Evolutionary conservation across 2,329 filamentous ascomycete species (phyloP), one percentile per base, ranked within the genome.

Genomic region (Apiospora sp.): DNA sequence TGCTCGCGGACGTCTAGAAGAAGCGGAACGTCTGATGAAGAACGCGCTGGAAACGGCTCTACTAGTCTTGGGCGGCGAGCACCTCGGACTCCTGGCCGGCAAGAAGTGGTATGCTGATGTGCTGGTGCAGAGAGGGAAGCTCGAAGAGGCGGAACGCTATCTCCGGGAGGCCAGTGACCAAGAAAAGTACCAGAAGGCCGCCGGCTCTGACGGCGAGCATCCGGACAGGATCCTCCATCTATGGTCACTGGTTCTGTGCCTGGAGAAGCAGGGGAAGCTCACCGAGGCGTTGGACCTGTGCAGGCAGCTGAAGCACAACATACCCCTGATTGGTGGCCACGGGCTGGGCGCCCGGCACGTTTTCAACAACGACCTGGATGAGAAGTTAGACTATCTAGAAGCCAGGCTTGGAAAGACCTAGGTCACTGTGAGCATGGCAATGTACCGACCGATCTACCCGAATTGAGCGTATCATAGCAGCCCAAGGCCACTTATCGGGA

Each of bases 171-270:
- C 73, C 16, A 61, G 70, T 12, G 71, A 74, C 27, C 74, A 72
- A 67, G 51, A 48, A 12, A 69, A 72, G 70, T 76, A 77, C 68
- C 44, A 41, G 6, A 72, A 72, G 34, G 54, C 70, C 2, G 51
- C 69, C 8, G 71, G 67, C 58, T 67, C 73, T 19, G 73, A 75
- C 37, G 76, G 75, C 8, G 76, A 78, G 61, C 76, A 77, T 48
- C 72, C 73, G 14, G 76, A 75, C 37, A 75, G 74, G 13, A 67
- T 77, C 64, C 54, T 69, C 6, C 67, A 70, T 16, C 54, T 77
- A 27, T 77, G 73, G 72, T 67, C 67, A 14, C 61, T 74, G 12
- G 49, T 73, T 16, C 58, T 51, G 24, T 78, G 75, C 67, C 49
- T 78, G 19, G 72, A 73, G 67, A 69, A 68, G 44, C 72, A 76